Evolutionary conservation across 1,284 basidiomycete genomes (phyloP), one percentile per base, ranked within the genome.

Genomic region (Sporisorium reilianum): DNA sequence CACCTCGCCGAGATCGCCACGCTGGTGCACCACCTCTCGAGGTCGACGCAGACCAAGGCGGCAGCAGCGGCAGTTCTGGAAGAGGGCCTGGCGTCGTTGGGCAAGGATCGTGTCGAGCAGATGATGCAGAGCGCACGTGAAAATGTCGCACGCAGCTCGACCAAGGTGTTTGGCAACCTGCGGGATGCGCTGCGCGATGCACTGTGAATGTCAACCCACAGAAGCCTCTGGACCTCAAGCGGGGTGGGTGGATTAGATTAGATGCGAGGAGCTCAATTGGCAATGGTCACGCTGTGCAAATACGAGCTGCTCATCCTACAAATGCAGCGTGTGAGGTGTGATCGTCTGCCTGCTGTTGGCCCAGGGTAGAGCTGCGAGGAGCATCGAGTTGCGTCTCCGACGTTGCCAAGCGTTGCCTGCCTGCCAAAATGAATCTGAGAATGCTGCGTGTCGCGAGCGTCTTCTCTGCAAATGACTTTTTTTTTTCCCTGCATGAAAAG

Each of bases 1-100:
- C 72, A 75, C 26, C 51, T 75, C 5, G 63, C 63, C 6, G 66
- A 75, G 28, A 66, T 70, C 5, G 63, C 72, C 5, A 75, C 60
- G 10, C 56, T 75, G 0, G 49, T 66, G 53, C 57, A 66, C 28
- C 66, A 75, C 30, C 52, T 69, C 7, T 56, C 63, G 20, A 60
- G 56, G n/a, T 12, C 55, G 2, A 41, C 18, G n/a, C 38, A 41
- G n/a, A 41, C n/a, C 18, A 30, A n/a, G 3, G 12, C 9, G n/a
- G 12, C 26, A 5, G 16, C 11, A n/a, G 25, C 55, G n/a, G 22
- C 34, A 1, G 65, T 65, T 32, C 38, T 75, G 40, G 32, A 63
- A 14, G 22, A 57, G 12, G 72, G 55, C 1, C 38, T 75, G 28
- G 49, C 20, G 9, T 28, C 25, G 14, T 40, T 75, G 34, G 72